A percentile compares a stretch with the other conserved stretches of the same genome.
phyloP scores from a whole-genome alignment of 1,284 basidiomycete genomes.

The Apiotrichum gamsii region DNA sequence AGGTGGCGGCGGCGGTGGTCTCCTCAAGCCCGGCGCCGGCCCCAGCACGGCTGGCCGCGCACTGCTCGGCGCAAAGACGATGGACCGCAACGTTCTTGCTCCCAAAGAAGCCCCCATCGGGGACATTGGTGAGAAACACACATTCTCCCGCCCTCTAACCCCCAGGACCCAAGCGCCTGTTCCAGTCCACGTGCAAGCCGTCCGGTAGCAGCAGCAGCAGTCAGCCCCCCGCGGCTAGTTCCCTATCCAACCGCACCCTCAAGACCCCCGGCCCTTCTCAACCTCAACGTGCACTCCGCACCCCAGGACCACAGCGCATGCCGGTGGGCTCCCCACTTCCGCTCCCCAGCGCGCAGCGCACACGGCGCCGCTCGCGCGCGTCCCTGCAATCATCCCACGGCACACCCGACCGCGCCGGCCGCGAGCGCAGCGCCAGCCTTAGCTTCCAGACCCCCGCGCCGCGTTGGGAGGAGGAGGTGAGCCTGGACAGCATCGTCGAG shows the following conservation, averaged over 20 bases:
- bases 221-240: not conserved
- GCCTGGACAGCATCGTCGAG: slow-evolving; percentile 33
- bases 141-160: not conserved
- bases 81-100: slow-evolving; percentile 14
- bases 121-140: slow-evolving; percentile 10
- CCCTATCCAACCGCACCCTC: not conserved
- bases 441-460: not conserved
- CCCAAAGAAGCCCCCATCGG: slow-evolving; percentile 6
- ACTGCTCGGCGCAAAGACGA: slow-evolving; percentile 13
- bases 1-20: slow-evolving; percentile 3
- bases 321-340: slow-evolving; percentile 27
- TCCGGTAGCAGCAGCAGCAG: slow-evolving; percentile 3
- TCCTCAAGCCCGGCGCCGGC: slow-evolving; percentile 11
- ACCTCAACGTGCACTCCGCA: slow-evolving; percentile 8
- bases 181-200: slow-evolving; percentile 7
- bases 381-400: not conserved
- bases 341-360: slow-evolving; percentile 34
- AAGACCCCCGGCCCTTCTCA: slow-evolving; percentile 10
- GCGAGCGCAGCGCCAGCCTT: not conserved
- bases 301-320: slow-evolving; percentile 5
- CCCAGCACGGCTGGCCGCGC: slow-evolving; percentile 6
- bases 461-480: slow-evolving; percentile 37
- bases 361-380: slow-evolving; percentile 19
- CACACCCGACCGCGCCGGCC: not conserved
- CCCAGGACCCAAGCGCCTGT: slow-evolving; percentile 17